Evolutionary conservation across 164 flowering plant genomes (phyloP).

Genomic region (Cinnamomum micranthum): DNA sequence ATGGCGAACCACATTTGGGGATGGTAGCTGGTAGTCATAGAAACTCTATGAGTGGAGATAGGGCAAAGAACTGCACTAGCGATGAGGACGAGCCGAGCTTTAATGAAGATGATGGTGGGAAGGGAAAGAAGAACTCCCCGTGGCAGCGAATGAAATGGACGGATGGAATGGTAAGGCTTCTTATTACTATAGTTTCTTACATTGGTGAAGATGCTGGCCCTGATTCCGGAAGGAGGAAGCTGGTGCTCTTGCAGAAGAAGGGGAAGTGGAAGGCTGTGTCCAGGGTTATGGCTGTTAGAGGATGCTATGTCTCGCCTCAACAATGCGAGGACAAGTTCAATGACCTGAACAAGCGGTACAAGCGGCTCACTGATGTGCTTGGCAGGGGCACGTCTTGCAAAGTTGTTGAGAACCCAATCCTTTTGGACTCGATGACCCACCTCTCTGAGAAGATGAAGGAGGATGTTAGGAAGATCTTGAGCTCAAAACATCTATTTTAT

Average conservation of each 20-base stretch:
- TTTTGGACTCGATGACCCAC: constrained; percentile 62
- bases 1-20: background rate
- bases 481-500: constrained; percentile 79
- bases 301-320: constrained; percentile 20
- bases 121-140: constrained; percentile 19
- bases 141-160: constrained; percentile 25
- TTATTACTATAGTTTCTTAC: constrained; percentile 15
- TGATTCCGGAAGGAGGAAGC: constrained; percentile 29
- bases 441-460: constrained; percentile 63
- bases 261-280: constrained; percentile 46
- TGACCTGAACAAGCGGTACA: constrained; percentile 83
- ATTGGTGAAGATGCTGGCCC: constrained; percentile 16
- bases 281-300: constrained; percentile 35
- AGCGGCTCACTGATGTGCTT: constrained; percentile 72
- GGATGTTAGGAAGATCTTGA: constrained; percentile 66
- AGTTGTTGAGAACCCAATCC: constrained; percentile 78
- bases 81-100: constrained; percentile 22
- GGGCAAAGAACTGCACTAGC: constrained; percentile 13
- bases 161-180: constrained; percentile 16
- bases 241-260: constrained; percentile 34
- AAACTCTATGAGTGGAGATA: background rate
- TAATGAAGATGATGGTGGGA: constrained; percentile 15
- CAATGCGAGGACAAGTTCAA: constrained; percentile 42
- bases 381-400: constrained; percentile 69
- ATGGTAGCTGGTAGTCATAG: background rate